Conservation (phyloP, 352 stramenopile species). For the Globisporangium cylindrosporum region DNA sequence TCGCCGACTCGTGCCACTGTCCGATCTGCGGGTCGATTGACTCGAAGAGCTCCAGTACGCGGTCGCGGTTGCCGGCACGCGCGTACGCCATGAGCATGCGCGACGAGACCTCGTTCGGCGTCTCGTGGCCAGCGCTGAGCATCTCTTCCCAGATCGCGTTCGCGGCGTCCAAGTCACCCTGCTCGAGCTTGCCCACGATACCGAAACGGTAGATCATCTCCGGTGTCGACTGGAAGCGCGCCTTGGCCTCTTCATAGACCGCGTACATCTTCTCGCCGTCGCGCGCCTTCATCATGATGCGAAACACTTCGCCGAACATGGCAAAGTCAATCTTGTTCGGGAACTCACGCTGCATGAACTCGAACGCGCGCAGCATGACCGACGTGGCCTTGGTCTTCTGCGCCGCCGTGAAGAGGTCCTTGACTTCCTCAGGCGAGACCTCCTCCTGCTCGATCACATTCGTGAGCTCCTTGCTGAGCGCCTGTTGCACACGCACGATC, state of each 20-base stretch:
- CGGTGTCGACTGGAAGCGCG: constrained; percentile 42
- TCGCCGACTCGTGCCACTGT: constrained; percentile 62
- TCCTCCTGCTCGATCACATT: constrained; percentile 32
- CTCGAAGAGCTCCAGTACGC: constrained; percentile 51
- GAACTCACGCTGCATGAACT: constrained; percentile 42
- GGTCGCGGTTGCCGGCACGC: constrained; percentile 35
- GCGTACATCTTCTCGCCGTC: constrained; percentile 35
- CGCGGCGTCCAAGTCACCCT: constrained; percentile 42
- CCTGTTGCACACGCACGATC: constrained; percentile 34
- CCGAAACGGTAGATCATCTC: constrained; percentile 75
- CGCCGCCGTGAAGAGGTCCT: constrained; percentile 49
- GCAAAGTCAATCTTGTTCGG: constrained; percentile 51
- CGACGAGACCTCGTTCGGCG: constrained; percentile 69
- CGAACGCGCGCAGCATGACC: constrained; percentile 53
- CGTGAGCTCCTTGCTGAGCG: constrained; percentile 36
- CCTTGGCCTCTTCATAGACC: constrained; percentile 47
- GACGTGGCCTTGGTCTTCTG: constrained; percentile 43
- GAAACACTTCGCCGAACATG: constrained; percentile 64
- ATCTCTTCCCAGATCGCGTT: constrained; percentile 52
- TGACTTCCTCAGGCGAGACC: constrained; percentile 42
- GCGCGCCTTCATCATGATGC: constrained; percentile 38
- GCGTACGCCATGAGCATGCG: constrained; percentile 58
- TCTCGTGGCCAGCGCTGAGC: constrained; percentile 43
- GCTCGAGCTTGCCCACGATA: constrained; percentile 55
- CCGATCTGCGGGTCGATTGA: constrained; percentile 58